Evolutionary conservation across 495 filamentous ascomycete species (phyloP).

Genomic region (Pseudomonodictys pantanalensis): DNA sequence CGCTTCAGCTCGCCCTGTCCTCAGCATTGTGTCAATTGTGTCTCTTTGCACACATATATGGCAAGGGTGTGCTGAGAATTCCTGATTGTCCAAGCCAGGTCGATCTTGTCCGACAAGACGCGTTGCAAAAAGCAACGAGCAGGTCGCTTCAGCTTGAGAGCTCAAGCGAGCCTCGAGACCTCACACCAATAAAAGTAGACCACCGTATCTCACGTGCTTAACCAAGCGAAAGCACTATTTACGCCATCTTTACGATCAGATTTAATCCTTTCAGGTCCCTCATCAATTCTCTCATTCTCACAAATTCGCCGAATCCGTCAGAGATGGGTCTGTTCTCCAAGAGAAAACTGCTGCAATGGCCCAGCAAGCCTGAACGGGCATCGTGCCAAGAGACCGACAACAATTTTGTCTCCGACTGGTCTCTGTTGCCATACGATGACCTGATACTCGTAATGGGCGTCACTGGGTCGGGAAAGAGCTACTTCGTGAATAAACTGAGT

Average conservation of each 20-base stretch:
- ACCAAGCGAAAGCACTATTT: too few relatives aligned
- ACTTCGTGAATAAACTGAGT: conserved; percentile 38
- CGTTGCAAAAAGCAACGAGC: too few relatives aligned
- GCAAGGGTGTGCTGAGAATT: not conserved
- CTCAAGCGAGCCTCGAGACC: too few relatives aligned
- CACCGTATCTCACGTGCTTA: too few relatives aligned
- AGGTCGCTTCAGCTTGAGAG: too few relatives aligned
- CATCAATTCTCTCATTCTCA: not conserved
- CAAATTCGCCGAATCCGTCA: not conserved
- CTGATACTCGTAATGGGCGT: conserved; percentile 41
- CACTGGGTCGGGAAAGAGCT: conserved; percentile 44
- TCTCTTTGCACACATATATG: not conserved
- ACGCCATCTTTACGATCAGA: too few relatives aligned
- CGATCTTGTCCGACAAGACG: too few relatives aligned
- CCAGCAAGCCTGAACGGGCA: not conserved
- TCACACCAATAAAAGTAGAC: too few relatives aligned
- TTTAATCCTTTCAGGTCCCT: not conserved
- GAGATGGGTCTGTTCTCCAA: not conserved
- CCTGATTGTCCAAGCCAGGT: too few relatives aligned
- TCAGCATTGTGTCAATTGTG: not conserved
- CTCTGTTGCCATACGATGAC: not conserved
- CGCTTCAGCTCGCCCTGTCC: not conserved
- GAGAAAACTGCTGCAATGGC: not conserved
- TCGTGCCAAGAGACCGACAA: not conserved
- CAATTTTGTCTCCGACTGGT: not conserved